phyloP scores from a whole-genome alignment of 2,329 filamentous ascomycete genomes.

The Zasmidium angulare region DNA sequence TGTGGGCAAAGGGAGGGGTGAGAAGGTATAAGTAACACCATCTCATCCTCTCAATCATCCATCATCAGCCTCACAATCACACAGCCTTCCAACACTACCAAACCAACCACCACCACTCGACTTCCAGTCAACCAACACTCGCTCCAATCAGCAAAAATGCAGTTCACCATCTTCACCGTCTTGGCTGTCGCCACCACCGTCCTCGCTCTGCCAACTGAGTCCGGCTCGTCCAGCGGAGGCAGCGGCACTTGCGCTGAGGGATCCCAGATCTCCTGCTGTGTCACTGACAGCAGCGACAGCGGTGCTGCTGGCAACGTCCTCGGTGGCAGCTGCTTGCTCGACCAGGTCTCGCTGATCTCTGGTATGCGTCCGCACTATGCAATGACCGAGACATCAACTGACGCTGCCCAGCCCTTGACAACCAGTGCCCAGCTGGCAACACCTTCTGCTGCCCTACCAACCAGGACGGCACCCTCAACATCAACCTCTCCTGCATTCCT shows the following conservation, averaged over 20 bases:
- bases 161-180: conserved; percentile 9
- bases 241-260: not conserved
- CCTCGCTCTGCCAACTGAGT: conserved; percentile 2
- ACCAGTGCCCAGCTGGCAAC: conserved; percentile 9
- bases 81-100: not conserved
- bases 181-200: conserved; percentile 1
- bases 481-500: conserved; percentile 6
- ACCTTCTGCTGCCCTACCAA: conserved; percentile 12
- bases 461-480: conserved; percentile 6
- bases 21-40: conserved; percentile 4
- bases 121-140: conserved; percentile 2
- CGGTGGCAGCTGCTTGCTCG: conserved; percentile 5
- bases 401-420: not conserved
- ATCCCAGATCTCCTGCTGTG: not conserved
- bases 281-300: conserved; percentile 4
- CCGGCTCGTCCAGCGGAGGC: not conserved
- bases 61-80: conserved; percentile 2
- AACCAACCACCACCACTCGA: not conserved
- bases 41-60: not conserved
- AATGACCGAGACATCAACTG: not conserved
- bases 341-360: not conserved
- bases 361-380: not conserved
- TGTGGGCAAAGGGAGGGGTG: not conserved
- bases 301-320: conserved; percentile 1
- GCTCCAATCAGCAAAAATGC: conserved; percentile 4